phyloP scores from a whole-genome alignment of 768 basidiomycete species.

The Calocera cornea region DNA sequence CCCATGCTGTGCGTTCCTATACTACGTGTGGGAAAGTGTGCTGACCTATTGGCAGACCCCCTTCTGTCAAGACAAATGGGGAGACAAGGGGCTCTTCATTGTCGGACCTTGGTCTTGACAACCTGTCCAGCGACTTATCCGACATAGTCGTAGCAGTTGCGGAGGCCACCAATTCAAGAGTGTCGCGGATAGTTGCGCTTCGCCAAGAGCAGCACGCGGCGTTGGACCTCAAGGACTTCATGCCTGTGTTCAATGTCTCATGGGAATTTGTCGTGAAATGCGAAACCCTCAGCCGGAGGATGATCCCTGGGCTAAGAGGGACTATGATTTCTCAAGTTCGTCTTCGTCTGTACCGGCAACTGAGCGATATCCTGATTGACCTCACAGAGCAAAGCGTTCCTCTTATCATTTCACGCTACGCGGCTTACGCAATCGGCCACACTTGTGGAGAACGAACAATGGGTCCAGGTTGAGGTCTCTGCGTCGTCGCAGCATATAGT shows the following conservation, averaged over 20 bases:
- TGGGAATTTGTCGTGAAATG: slow-evolving; percentile 85
- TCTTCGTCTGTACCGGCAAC: slow-evolving; percentile 6
- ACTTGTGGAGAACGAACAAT: slow-evolving; percentile 89
- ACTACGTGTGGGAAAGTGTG: not conserved
- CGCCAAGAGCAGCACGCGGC: slow-evolving; percentile 68
- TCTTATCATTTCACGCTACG: slow-evolving; percentile 72
- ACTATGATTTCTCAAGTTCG: slow-evolving; percentile 67
- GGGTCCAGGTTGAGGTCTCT: slow-evolving; percentile 70
- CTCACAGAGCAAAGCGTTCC: slow-evolving; percentile 66
- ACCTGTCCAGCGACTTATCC: slow-evolving; percentile 37
- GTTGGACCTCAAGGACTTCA: slow-evolving; percentile 60
- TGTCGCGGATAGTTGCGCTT: slow-evolving; percentile 60
- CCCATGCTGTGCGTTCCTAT: slow-evolving; percentile 12
- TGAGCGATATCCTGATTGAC: slow-evolving; percentile 5
- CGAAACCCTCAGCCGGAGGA: slow-evolving; percentile 70
- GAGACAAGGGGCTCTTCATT: not conserved
- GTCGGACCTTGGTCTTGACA: not conserved
- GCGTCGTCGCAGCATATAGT: slow-evolving; percentile 52
- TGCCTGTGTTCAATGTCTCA: slow-evolving; percentile 65
- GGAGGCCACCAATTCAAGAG: slow-evolving; percentile 73
- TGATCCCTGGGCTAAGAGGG: slow-evolving; percentile 88
- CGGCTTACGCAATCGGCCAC: slow-evolving; percentile 70
- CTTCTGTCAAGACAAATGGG: slow-evolving; percentile 5
- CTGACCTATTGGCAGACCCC: slow-evolving; percentile 9
- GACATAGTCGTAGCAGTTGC: slow-evolving; percentile 69